Percentiles rank a stretch among this genome's conserved stretches.
Conservation (phyloP, 1,284 basidiomycete species). For the Abortiporus biennis region DNA sequence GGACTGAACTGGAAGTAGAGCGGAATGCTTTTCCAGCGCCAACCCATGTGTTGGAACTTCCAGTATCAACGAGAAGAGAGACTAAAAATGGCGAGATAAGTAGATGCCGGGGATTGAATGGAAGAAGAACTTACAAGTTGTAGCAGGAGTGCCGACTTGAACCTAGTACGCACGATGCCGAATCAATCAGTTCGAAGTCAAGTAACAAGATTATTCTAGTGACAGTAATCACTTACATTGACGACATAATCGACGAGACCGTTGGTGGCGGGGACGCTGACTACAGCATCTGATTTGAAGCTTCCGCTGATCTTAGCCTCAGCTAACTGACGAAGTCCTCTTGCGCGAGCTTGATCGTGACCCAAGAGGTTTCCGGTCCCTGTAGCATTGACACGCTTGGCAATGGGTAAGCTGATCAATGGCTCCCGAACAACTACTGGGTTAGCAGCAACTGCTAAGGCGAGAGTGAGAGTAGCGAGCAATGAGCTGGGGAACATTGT, state of each 20-base stretch:
- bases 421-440: slow-evolving; percentile 36
- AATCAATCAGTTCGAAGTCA: neutral
- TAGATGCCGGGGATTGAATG: neutral
- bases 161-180: slow-evolving; percentile 18
- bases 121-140: slow-evolving; percentile 20
- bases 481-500: slow-evolving; percentile 11
- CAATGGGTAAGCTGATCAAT: slow-evolving; percentile 39
- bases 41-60: slow-evolving; percentile 61
- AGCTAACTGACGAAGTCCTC: slow-evolving; percentile 34
- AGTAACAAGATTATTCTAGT: neutral
- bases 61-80: slow-evolving; percentile 24
- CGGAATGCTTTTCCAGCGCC: slow-evolving; percentile 44
- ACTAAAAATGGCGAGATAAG: slow-evolving; percentile 16
- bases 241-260: slow-evolving; percentile 25
- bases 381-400: slow-evolving; percentile 42
- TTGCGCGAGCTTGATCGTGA: slow-evolving; percentile 47
- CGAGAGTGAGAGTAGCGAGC: slow-evolving; percentile 22
- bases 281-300: slow-evolving; percentile 29
- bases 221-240: slow-evolving; percentile 14
- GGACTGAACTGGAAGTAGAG: slow-evolving; percentile 40
- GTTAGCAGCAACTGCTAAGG: slow-evolving; percentile 39
- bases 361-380: slow-evolving; percentile 38
- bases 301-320: slow-evolving; percentile 26
- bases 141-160: slow-evolving; percentile 28
- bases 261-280: slow-evolving; percentile 36